A percentile compares a stretch with the other conserved stretches of the same genome.
Evolutionary conservation across 495 filamentous ascomycete genomes (phyloP).

Genomic region (Daldinia decipiens): DNA sequence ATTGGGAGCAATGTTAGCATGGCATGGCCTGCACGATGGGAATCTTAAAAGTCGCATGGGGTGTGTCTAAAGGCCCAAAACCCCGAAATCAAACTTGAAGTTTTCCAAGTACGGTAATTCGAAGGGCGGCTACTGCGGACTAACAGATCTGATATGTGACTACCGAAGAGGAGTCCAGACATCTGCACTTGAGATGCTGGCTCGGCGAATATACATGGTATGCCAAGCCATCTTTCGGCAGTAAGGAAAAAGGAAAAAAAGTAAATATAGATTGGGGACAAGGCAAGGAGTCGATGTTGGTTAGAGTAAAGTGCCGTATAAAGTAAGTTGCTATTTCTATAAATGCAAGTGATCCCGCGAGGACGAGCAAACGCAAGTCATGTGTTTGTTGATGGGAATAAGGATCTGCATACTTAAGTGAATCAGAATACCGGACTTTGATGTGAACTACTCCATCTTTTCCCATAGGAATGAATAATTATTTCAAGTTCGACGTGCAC

Average conservation of each 20-base stretch:
- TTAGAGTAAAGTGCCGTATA: neutral
- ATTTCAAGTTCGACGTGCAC: neutral
- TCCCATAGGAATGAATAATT: neutral
- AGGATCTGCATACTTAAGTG: conserved; percentile 17
- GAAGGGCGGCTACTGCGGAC: conserved; percentile 14
- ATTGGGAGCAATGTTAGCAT: conserved; percentile 27
- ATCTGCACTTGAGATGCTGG: conserved; percentile 14
- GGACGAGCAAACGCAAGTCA: conserved; percentile 22
- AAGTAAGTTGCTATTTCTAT: conserved; percentile 22
- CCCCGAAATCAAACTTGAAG: neutral
- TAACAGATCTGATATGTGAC: conserved; percentile 10
- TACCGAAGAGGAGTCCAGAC: conserved; percentile 13
- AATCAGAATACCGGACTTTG: neutral
- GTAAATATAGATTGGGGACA: conserved; percentile 2
- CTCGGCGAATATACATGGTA: neutral
- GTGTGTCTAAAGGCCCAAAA: neutral
- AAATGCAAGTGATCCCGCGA: neutral
- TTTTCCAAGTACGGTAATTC: conserved; percentile 22
- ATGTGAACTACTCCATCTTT: neutral
- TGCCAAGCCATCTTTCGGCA: conserved; percentile 15
- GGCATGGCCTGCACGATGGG: conserved; percentile 23
- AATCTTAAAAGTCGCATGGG: conserved; percentile 9
- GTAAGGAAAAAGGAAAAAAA: conserved; percentile 6
- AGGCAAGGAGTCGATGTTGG: neutral
- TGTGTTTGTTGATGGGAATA: conserved; percentile 30